Base-by-base conservation (phyloP, 2,329 filamentous ascomycete genomes). In the Claviceps sp. region DNA sequence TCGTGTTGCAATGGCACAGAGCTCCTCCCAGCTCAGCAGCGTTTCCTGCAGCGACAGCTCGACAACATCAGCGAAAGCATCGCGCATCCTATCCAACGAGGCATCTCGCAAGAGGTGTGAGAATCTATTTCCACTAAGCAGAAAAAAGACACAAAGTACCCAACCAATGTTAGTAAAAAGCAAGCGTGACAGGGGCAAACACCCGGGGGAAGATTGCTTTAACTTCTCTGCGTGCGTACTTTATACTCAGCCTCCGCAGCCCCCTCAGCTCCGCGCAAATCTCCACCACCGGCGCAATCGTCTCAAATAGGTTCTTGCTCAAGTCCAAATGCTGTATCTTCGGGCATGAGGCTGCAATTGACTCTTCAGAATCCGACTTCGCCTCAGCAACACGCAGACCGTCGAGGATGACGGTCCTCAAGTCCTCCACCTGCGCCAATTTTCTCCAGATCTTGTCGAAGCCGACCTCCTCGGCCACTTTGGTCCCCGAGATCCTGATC, bases 401-500 rank as follows among this genome's bases (percentile, higher is more conserved):
- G 68, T 97, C 90, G 7, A 98, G 73, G 41, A 97, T 80, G 48
- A 94, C 82, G 52, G 90, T 82, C 58, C 78, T 84, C 54, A 97
- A 75, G 60, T 93, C 87, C 51, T 84, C 73, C 36, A 97, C 73
- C 62, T 85, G 74, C 59, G 89, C 85, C 61, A 94, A 82, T 67
- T 90, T 81, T 58, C 78, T 78, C 44, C 85, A 81, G 58, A 96
- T 88, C 73, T 96, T 96, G 59, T 95, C 89, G 60, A 97, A 97
- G 34, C 93, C 93, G 37, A 97, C 81, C 69, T 97, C 91, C 69
- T 97, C 86, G 5, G 88, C 91, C 18, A 90, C 78, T 68, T 97
- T 97, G 40, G 40, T 51, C 2, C 68, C 87, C 70, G 73, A 95
- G 75, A 75, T 84, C 51, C 74, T 70, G 56, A 95, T 85, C 48